Conservation (phyloP, 257 asterid genomes). For the Gentiana macrophylla region DNA sequence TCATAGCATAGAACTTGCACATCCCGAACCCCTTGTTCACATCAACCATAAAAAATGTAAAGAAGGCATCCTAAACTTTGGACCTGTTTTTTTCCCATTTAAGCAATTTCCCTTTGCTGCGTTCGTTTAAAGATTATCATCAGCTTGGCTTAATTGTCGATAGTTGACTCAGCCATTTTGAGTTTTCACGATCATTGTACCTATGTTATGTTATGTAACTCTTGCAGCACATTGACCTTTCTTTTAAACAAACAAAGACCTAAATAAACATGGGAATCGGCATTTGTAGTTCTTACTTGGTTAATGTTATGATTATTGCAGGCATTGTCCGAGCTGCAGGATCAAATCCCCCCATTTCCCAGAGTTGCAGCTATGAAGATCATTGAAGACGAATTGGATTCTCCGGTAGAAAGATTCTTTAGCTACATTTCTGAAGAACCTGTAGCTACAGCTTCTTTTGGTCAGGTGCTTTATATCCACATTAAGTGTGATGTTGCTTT, state of each 20-base stretch:
- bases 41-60: too few species aligned
- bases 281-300: constrained; percentile 21
- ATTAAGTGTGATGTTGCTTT: constrained; percentile 3
- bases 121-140: too few species aligned
- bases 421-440: constrained; percentile 81
- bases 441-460: constrained; percentile 99
- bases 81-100: too few species aligned
- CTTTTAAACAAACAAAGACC: neutral
- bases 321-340: constrained; percentile 93
- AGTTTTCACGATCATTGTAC: too few species aligned
- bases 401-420: constrained; percentile 48
- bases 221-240: neutral
- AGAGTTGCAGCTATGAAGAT: constrained; percentile 75
- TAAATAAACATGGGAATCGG: neutral
- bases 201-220: neutral
- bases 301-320: constrained; percentile 43
- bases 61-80: too few species aligned
- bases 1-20: too few species aligned
- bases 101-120: too few species aligned
- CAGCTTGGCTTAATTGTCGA: too few species aligned
- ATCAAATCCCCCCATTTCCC: constrained; percentile 86
- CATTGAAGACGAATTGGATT: constrained; percentile 81
- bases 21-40: too few species aligned
- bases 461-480: constrained; percentile 51
- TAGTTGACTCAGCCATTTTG: too few species aligned